Base-by-base conservation (phyloP, 1,284 basidiomycete species). In the Rhodotorula sp. region DNA sequence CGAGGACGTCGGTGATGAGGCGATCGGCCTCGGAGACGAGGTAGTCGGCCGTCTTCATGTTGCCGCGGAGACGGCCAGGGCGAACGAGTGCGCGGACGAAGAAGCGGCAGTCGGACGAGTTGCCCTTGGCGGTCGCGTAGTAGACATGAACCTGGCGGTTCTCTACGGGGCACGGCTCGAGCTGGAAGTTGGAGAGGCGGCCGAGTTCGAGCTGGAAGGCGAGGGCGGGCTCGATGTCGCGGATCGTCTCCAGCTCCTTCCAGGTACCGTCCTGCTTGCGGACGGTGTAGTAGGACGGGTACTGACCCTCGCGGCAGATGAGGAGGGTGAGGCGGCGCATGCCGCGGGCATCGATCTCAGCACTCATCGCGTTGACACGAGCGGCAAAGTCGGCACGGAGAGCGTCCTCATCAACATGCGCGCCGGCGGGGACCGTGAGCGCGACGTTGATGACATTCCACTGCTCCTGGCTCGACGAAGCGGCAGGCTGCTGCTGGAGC, bases 161-260 rank as follows among this genome's bases (percentile, higher is more conserved):
- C 82, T 97, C 90, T 70, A 94, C 89, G 80, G 94, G 91, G 83
- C 89, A 87, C 59, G 96, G 94, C 53, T 88, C 92, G 80, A 99
- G 87, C 81, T 96, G 93, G 84, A 98, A 99, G 84, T 96, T 91
- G 54, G 94, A 95, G 73, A 99, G 85, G 62, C 96, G 91, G 81
- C 89, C 90, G 67, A 99, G 88, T 82, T 99, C 96, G 62, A 99
- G 87, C 83, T 99, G 96, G 87, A 94, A 99, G 48, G 96, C 96
- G 60, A 99, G 85, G 50, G 96, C 96, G 37, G 96, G 96, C 80
- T 99, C 96, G 73, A 98, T 94, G 84, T 99, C 97, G 81, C 95
- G 90, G 80, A 99, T 96, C 18, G 94, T 89, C 79, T 92, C 88
- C 81, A 98, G 93, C 85, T 99, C 96, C 70, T 85, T 86, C 96